These are phyloP conservation scores for Cornus controversa DNA, from an alignment of 148 eudicot species.

Conservation along the genomic window DNA sequence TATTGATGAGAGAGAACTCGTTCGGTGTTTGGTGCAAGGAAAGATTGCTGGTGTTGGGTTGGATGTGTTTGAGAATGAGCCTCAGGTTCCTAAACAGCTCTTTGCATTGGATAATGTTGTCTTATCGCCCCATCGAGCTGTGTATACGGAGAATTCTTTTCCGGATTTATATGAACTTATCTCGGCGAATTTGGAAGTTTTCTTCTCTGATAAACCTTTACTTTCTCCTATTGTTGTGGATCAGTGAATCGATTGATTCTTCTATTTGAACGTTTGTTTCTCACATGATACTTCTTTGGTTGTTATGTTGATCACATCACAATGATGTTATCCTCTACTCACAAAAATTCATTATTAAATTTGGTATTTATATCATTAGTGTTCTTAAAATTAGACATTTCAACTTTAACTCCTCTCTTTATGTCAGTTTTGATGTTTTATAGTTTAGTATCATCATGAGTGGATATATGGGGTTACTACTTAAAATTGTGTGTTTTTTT, in stretches of 20 bases:
- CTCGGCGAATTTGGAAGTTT: conserved; percentile 57
- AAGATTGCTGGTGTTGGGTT: conserved; percentile 76
- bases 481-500: too few relatives aligned
- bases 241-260: conserved; percentile 14
- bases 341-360: too few relatives aligned
- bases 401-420: too few relatives aligned
- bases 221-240: conserved; percentile 26
- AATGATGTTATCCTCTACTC: too few relatives aligned
- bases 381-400: too few relatives aligned
- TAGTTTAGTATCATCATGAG: too few relatives aligned
- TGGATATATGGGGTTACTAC: too few relatives aligned
- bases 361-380: too few relatives aligned
- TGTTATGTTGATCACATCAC: too few relatives aligned
- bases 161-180: conserved; percentile 37
- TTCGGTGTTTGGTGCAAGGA: conserved; percentile 43
- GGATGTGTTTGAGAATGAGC: conserved; percentile 81
- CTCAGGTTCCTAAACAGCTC: conserved; percentile 53
- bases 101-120: conserved; percentile 63
- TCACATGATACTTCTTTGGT: too few relatives aligned
- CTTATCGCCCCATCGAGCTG: conserved; percentile 56
- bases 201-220: conserved; percentile 54
- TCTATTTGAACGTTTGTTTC: conserved; percentile 9
- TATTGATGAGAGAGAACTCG: conserved; percentile 58
- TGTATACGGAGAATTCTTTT: conserved; percentile 45
- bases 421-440: too few relatives aligned